Conservation (phyloP, 495 filamentous ascomycete genomes). For the Aspergillus panamensis region DNA sequence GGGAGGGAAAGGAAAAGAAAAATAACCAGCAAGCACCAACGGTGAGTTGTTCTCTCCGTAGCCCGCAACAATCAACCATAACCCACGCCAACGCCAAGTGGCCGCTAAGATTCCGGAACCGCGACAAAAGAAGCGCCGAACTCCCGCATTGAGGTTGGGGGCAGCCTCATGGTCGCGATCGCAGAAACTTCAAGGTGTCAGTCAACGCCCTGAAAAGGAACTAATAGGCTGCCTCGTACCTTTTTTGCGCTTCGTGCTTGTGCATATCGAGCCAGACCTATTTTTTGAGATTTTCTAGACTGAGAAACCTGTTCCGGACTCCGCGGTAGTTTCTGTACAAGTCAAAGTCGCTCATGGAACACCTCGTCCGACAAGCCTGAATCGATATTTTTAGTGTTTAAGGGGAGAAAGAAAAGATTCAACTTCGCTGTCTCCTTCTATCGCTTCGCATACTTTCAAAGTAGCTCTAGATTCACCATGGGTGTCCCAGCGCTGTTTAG, state of each 20-base stretch:
- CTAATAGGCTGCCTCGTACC: conserved; percentile 8
- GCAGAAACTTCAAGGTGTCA: conserved; percentile 21
- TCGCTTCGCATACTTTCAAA: not conserved
- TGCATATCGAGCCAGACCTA: not conserved
- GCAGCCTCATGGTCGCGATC: conserved; percentile 15
- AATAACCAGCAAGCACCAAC: not conserved
- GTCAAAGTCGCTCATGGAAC: conserved; percentile 18
- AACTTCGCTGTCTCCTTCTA: conserved; percentile 3
- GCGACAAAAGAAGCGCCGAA: conserved; percentile 29
- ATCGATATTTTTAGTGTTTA: not conserved
- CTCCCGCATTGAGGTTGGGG: conserved; percentile 8
- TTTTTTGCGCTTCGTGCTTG: conserved; percentile 6
- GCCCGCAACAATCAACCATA: conserved; percentile 1
- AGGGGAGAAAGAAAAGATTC: conserved; percentile 1
- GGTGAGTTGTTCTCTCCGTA: conserved; percentile 24
- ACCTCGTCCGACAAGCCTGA: conserved; percentile 12
- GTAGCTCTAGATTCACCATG: conserved; percentile 53
- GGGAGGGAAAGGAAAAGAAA: not conserved
- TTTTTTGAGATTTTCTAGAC: not conserved
- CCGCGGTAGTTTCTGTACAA: conserved; percentile 1
- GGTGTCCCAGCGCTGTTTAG: conserved; percentile 91
- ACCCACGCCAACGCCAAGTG: conserved; percentile 17
- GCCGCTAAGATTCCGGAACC: conserved; percentile 26
- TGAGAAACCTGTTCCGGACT: not conserved
- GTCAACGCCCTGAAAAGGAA: not conserved